Percentiles rank a stretch among this genome's conserved stretches.
Conservation (phyloP, 495 filamentous ascomycete genomes). For the Penicillium lagena region DNA sequence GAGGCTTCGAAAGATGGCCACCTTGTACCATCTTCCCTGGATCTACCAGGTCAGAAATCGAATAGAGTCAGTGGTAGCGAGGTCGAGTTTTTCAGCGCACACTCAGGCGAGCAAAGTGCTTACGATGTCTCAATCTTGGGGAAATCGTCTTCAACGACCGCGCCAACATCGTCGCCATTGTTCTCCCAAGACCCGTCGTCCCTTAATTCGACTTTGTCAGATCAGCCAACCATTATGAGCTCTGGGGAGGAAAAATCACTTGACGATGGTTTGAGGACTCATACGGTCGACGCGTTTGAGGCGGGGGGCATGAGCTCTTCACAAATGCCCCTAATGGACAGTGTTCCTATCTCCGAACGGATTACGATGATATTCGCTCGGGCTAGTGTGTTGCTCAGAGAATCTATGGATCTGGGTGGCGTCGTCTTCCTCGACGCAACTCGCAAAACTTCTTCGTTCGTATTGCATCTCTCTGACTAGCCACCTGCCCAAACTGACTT, state of each 20-base stretch:
- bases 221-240: slow-evolving; percentile 1
- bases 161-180: too few relatives aligned
- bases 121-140: too few relatives aligned
- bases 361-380: slow-evolving; percentile 26
- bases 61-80: neutral
- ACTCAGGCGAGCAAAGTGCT: too few relatives aligned
- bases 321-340: too few relatives aligned
- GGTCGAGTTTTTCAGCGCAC: neutral
- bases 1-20: neutral
- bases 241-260: slow-evolving; percentile 8
- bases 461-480: too few relatives aligned
- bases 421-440: slow-evolving; percentile 34
- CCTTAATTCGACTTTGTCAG: slow-evolving; percentile 7
- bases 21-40: neutral
- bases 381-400: slow-evolving; percentile 29
- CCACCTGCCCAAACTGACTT: too few relatives aligned
- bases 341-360: slow-evolving; percentile 3
- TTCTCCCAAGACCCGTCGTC: slow-evolving; percentile 4
- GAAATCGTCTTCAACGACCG: too few relatives aligned
- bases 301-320: too few relatives aligned
- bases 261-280: too few relatives aligned
- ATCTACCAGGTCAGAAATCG: neutral
- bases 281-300: too few relatives aligned
- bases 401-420: slow-evolving; percentile 38
- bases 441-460: too few relatives aligned